Base-by-base conservation (phyloP, 306 rosid species). In the Coriaria nepalensis region DNA sequence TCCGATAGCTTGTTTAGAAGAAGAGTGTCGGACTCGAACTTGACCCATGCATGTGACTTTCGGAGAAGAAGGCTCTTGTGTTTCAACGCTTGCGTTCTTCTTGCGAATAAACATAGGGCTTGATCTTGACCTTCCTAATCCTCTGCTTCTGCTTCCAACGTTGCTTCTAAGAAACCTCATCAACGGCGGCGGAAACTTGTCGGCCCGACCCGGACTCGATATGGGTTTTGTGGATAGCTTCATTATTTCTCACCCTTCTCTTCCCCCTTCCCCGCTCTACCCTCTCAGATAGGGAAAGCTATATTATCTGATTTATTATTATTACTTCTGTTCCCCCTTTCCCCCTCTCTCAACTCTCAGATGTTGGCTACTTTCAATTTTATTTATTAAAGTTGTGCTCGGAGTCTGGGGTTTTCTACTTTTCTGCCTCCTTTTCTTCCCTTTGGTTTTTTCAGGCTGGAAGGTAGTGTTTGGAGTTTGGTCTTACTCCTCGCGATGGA, bases 11-110 rank as follows among this genome's bases (percentile, higher is more conserved):
- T 45, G 9, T 12, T 14, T 41, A 42, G 2, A 10, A 13, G 13
- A 5, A 13, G 80, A 56, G 53, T 78, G 75, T 54, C 49, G 51
- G 11, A 64, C 63, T 7, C 77, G 68, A 2, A 79, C 86, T 58
- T 75, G 86, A 2, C 86, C 86, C 82, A 79, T 79, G 78, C 86
- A 79, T 3, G 82, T 75, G 40, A 79, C 87, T 15, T 79, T 79
- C 0, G 82, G 87, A 37, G 87, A 79, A 67, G 87, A 69, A 0
- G 87, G 87, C 53, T 79, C 87, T 52, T 69, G 78, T 11, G 87
- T 72, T 66, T 79, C 82, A 55, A 61, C 61, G 66, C 67, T 14
- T 1, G 53, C 12, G 57, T 46, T 79, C 62, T 67, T 79, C 67
- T 57, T 79, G 45, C 68, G 43, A 2, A 67, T 29, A 36, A 79